phyloP scores from a whole-genome alignment of 805 yeast species.

The Deakozyma indianensis region DNA sequence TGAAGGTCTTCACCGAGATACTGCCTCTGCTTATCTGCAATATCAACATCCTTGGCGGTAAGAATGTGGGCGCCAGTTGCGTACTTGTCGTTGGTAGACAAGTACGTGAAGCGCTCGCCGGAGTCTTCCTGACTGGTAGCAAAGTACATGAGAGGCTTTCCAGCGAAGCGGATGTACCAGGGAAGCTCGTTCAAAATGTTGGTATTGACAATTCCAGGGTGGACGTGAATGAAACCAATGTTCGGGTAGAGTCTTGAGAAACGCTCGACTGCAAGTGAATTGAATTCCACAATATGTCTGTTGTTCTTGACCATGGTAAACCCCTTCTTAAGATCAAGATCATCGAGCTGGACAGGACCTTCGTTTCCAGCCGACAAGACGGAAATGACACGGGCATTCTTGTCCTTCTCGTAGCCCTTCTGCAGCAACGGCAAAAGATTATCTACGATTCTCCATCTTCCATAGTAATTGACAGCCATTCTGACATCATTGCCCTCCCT shows the following conservation, averaged over 20 bases:
- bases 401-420: conserved; percentile 10
- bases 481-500: conserved; percentile 16
- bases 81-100: conserved; percentile 9
- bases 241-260: conserved; percentile 13
- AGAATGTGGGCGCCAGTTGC: conserved; percentile 11
- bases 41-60: conserved; percentile 4
- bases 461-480: conserved; percentile 16
- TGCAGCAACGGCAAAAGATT: conserved; percentile 13
- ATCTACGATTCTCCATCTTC: conserved; percentile 13
- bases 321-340: conserved; percentile 14
- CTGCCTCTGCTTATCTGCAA: conserved; percentile 6
- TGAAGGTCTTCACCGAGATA: conserved; percentile 9
- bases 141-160: conserved; percentile 2
- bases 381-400: conserved; percentile 15
- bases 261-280: conserved; percentile 10
- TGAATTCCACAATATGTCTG: conserved; percentile 9
- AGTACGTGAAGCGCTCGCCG: conserved; percentile 14
- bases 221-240: conserved; percentile 12
- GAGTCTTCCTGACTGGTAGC: conserved; percentile 7
- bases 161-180: conserved; percentile 8
- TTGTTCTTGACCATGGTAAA: conserved; percentile 7
- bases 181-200: conserved; percentile 11
- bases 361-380: conserved; percentile 15
- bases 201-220: conserved; percentile 16
- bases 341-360: conserved; percentile 11